These are phyloP conservation scores for Acacia confusa DNA, from an alignment of 306 rosid genomes.

Conservation along the genomic window DNA sequence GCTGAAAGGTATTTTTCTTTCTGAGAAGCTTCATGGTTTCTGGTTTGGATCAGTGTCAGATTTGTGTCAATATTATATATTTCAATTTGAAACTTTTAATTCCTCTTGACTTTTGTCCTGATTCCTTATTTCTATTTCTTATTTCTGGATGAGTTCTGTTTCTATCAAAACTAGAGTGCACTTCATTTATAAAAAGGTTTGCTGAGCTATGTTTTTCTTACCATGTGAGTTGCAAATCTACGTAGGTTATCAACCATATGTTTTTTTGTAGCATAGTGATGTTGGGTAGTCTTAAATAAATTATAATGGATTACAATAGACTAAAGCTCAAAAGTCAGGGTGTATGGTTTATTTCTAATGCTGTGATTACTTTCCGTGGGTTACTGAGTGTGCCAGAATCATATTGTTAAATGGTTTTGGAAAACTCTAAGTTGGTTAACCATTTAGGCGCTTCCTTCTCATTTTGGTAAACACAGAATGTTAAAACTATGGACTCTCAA, in stretches of 20 bases:
- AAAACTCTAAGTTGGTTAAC: neutral
- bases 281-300: slow-evolving; percentile 1
- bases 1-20: slow-evolving; percentile 65
- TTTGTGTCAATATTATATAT: neutral
- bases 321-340: neutral
- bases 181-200: neutral
- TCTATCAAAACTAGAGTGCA: neutral
- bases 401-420: neutral
- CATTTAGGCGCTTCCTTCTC: neutral
- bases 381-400: neutral
- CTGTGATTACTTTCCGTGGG: neutral
- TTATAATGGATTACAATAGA: neutral
- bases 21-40: neutral
- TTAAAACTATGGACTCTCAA: neutral
- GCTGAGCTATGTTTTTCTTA: neutral
- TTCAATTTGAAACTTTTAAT: neutral
- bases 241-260: neutral
- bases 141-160: neutral
- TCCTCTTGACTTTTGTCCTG: neutral
- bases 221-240: neutral
- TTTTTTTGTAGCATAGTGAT: neutral
- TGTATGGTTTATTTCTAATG: neutral
- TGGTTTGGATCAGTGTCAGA: neutral
- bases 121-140: neutral
- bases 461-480: neutral